phyloP scores from a whole-genome alignment of 179 eudicot genomes.

The Silene coronaria region DNA sequence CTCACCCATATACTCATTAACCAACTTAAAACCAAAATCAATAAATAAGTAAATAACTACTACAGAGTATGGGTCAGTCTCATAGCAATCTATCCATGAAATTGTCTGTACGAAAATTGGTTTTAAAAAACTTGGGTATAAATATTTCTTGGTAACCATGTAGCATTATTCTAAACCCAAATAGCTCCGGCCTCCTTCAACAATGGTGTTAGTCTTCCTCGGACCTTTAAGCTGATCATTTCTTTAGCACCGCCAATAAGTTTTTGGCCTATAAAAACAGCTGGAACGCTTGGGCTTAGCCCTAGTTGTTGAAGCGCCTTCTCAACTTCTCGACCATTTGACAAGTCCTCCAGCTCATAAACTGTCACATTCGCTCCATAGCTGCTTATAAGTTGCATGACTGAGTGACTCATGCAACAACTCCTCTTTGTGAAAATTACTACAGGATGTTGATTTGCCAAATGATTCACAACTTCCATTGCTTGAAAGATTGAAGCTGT shows the following conservation, averaged over 20 bases:
- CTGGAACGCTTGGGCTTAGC: slow-evolving; percentile 25
- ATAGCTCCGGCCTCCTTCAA: slow-evolving; percentile 31
- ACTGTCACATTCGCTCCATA: slow-evolving; percentile 34
- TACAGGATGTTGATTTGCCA: slow-evolving; percentile 26
- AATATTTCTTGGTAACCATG: neutral
- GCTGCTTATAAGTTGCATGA: slow-evolving; percentile 27
- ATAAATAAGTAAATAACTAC: too few species aligned
- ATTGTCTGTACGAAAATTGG: neutral
- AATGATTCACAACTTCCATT: slow-evolving; percentile 27
- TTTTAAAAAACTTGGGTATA: neutral
- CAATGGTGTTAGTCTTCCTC: slow-evolving; percentile 26
- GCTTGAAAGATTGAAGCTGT: neutral
- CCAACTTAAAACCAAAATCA: too few species aligned
- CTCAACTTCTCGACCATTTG: slow-evolving; percentile 27
- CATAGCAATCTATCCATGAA: too few species aligned
- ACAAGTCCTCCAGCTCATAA: slow-evolving; percentile 26
- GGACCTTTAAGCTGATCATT: slow-evolving; percentile 29
- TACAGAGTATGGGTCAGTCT: too few species aligned
- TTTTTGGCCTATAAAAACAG: slow-evolving; percentile 32
- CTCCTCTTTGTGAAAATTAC: slow-evolving; percentile 31
- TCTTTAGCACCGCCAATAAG: slow-evolving; percentile 32
- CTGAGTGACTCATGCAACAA: slow-evolving; percentile 36
- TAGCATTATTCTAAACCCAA: slow-evolving; percentile 25
- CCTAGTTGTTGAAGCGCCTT: slow-evolving; percentile 30
- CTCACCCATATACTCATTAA: too few species aligned